phyloP scores from a whole-genome alignment of 768 basidiomycete genomes.

The Udeniomyces megalosporus region DNA sequence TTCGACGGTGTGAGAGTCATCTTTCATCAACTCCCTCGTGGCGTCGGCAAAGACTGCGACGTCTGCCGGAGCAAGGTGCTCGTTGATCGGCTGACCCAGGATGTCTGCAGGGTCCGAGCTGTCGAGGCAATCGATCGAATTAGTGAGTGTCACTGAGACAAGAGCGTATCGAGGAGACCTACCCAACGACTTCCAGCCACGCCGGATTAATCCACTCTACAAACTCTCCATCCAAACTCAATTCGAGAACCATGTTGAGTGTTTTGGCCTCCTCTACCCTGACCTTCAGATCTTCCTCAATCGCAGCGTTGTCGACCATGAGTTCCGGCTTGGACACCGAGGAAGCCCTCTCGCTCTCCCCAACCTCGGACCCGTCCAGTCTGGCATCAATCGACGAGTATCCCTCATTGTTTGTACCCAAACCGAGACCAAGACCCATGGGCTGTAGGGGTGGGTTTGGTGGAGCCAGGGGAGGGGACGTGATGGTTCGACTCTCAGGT shows the following conservation, averaged over 20 bases:
- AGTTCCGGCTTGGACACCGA: neutral
- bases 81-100: slow-evolving; percentile 62
- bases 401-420: neutral
- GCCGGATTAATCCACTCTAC: slow-evolving; percentile 94
- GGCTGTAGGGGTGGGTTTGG: neutral
- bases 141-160: neutral
- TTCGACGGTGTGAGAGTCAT: slow-evolving; percentile 74
- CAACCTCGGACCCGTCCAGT: neutral
- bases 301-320: slow-evolving; percentile 29
- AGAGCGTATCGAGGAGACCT: slow-evolving; percentile 12
- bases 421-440: slow-evolving; percentile 11
- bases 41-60: slow-evolving; percentile 72
- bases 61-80: slow-evolving; percentile 61
- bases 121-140: neutral
- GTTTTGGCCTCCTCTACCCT: slow-evolving; percentile 91
- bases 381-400: neutral
- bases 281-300: slow-evolving; percentile 69
- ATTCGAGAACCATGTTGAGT: slow-evolving; percentile 89
- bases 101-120: slow-evolving; percentile 73
- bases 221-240: slow-evolving; percentile 82
- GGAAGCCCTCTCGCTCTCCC: no score
- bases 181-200: slow-evolving; percentile 67
- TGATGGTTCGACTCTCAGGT: slow-evolving; percentile 42
- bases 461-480: slow-evolving; percentile 17
- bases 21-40: slow-evolving; percentile 54